Percentiles rank a stretch among this genome's conserved stretches.
phyloP scores from a whole-genome alignment of 192 early-diverging fungal genomes.

The Linnemannia exigua region DNA sequence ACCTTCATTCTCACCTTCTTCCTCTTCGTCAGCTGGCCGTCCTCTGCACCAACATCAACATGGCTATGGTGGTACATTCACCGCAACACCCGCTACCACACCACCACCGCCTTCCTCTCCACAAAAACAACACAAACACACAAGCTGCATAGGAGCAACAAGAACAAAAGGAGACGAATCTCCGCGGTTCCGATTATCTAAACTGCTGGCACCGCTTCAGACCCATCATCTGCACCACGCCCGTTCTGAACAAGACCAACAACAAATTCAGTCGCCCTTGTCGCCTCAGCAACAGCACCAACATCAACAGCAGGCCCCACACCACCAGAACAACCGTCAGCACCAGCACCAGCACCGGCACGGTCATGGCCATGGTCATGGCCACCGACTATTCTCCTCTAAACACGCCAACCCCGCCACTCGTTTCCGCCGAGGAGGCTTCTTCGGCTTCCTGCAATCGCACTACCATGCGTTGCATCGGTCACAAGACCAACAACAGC shows the following conservation, averaged over 20 bases:
- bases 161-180: neutral
- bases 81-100: neutral
- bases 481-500: constrained; percentile 10
- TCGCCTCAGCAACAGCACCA: constrained; percentile 13
- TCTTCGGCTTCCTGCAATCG: constrained; percentile 43
- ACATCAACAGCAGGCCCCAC: constrained; percentile 5
- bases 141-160: neutral
- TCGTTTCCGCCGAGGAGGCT: constrained; percentile 29
- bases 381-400: neutral
- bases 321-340: constrained; percentile 3
- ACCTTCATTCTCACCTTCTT: no score
- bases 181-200: constrained; percentile 30
- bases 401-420: constrained; percentile 16
- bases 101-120: neutral
- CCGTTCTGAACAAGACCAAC: constrained; percentile 11
- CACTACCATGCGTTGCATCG: constrained; percentile 52
- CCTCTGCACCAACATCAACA: no score
- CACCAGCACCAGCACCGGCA: no score
- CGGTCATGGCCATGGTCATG: neutral
- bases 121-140: neutral
- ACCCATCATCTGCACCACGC: constrained; percentile 13
- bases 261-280: neutral
- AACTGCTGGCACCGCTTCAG: constrained; percentile 22
- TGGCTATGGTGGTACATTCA: neutral
- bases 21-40: neutral